These are phyloP conservation scores for Corymbia maculata DNA, from an alignment of 345 rosid species.

Conservation along the genomic window DNA sequence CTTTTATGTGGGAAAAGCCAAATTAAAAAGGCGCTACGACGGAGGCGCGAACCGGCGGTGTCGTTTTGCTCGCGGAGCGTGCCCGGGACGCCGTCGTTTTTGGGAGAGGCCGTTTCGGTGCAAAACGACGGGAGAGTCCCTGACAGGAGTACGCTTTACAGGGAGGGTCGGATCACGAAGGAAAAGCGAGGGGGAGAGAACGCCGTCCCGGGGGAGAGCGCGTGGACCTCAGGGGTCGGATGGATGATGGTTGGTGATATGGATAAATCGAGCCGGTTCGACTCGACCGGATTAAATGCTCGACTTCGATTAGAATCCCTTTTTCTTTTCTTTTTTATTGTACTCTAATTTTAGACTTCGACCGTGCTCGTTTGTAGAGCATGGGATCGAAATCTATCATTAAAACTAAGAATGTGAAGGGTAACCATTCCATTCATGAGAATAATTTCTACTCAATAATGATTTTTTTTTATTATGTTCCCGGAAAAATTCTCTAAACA, in stretches of 20 bases:
- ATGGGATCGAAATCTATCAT: too few relatives aligned
- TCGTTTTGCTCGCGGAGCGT: not conserved
- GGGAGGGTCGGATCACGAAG: constrained; percentile 2
- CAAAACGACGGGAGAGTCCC: constrained; percentile 5
- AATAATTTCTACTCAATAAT: too few relatives aligned
- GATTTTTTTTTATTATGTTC: too few relatives aligned
- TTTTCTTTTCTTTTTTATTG: too few relatives aligned
- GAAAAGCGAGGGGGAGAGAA: not conserved
- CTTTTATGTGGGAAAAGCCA: constrained; percentile 1
- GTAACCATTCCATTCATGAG: too few relatives aligned
- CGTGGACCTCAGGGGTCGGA: not conserved
- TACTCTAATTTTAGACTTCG: too few relatives aligned
- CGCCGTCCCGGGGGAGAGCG: not conserved
- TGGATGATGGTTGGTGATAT: not conserved
- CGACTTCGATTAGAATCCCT: fast-evolving
- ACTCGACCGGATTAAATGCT: too few relatives aligned
- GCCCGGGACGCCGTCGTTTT: not conserved
- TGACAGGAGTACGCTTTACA: constrained; percentile 28
- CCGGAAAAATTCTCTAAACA: too few relatives aligned
- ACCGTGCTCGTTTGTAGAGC: too few relatives aligned
- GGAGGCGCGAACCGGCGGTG: not conserved
- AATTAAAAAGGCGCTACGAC: not conserved
- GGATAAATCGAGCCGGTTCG: not conserved
- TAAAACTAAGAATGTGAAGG: too few relatives aligned
- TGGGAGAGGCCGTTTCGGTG: not conserved